Evolutionary conservation across 2,329 filamentous ascomycete genomes (phyloP).

Genomic region (Beauveria varroae): DNA sequence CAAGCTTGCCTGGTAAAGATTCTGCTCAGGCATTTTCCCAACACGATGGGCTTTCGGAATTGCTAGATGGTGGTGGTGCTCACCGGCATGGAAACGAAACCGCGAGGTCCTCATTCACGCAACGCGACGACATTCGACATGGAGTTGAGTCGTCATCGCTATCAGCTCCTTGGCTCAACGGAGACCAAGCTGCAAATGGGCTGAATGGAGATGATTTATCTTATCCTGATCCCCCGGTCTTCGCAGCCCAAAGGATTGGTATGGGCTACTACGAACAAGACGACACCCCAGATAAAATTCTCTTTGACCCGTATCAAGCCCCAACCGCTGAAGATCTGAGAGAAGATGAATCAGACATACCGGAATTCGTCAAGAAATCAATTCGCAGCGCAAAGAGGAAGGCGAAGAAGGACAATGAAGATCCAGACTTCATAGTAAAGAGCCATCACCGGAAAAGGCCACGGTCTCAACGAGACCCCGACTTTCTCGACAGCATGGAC

Average conservation of each 20-base stretch:
- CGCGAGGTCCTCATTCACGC: not conserved
- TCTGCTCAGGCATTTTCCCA: not conserved
- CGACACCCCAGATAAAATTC: conserved; percentile 48
- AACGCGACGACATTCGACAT: not conserved
- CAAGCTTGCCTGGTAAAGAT: conserved; percentile 10
- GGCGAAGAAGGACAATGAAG: conserved; percentile 43
- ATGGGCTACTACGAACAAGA: conserved; percentile 56
- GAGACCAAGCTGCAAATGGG: conserved; percentile 6
- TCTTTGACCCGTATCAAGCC: conserved; percentile 52
- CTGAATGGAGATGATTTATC: conserved; percentile 25
- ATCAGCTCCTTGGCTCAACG: not conserved
- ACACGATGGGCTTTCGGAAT: not conserved
- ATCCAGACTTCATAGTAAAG: conserved; percentile 44
- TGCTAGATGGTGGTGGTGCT: not conserved
- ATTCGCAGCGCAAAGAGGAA: conserved; percentile 46
- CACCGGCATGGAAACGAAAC: not conserved
- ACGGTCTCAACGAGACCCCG: conserved; percentile 19
- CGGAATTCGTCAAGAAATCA: conserved; percentile 49
- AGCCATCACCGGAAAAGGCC: conserved; percentile 35
- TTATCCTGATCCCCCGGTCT: conserved; percentile 43
- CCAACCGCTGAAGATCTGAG: conserved; percentile 38
- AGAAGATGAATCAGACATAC: conserved; percentile 38
- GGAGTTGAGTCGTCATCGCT: not conserved
- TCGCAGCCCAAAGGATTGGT: conserved; percentile 44
- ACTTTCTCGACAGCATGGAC: conserved; percentile 38